A percentile compares a stretch with the other conserved stretches of the same genome.
Evolutionary conservation across 805 yeast genomes (phyloP).

Genomic region (Sungouiella blattae): DNA sequence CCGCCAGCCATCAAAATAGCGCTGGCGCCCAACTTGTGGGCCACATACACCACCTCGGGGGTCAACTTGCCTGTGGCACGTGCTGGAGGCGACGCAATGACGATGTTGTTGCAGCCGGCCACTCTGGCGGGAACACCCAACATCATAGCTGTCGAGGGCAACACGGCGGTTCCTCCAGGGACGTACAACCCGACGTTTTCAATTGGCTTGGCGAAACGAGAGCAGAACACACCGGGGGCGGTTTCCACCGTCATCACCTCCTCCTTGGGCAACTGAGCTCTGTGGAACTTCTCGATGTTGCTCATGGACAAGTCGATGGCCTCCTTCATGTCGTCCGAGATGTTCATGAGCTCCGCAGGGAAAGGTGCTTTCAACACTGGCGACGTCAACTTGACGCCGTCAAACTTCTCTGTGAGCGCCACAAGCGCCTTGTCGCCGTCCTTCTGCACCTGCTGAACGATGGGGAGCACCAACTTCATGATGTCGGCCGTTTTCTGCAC

Average conservation of each 20-base stretch:
- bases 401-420: constrained; percentile 90
- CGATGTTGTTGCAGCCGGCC: constrained; percentile 91
- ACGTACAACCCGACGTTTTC: constrained; percentile 93
- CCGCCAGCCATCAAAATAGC: constrained; percentile 96
- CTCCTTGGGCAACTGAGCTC: constrained; percentile 76
- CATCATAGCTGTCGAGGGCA: constrained; percentile 98
- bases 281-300: constrained; percentile 88
- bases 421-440: constrained; percentile 85
- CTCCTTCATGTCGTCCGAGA: constrained; percentile 67
- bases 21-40: constrained; percentile 90
- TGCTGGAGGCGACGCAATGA: constrained; percentile 90
- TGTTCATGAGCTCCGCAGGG: constrained; percentile 69
- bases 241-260: constrained; percentile 84
- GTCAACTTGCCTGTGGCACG: constrained; percentile 87
- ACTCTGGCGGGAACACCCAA: constrained; percentile 97
- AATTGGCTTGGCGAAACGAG: constrained; percentile 92
- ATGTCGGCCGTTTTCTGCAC: constrained; percentile 90
- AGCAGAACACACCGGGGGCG: constrained; percentile 88
- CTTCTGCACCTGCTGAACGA: constrained; percentile 68
- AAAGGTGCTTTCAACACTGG: constrained; percentile 89
- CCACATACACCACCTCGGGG: constrained; percentile 97
- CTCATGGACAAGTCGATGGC: constrained; percentile 88
- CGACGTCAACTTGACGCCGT: constrained; percentile 65
- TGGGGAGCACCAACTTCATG: constrained; percentile 89
- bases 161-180: constrained; percentile 98